Base-by-base conservation (phyloP, 164 flowering plant genomes). In the Piper longum region DNA sequence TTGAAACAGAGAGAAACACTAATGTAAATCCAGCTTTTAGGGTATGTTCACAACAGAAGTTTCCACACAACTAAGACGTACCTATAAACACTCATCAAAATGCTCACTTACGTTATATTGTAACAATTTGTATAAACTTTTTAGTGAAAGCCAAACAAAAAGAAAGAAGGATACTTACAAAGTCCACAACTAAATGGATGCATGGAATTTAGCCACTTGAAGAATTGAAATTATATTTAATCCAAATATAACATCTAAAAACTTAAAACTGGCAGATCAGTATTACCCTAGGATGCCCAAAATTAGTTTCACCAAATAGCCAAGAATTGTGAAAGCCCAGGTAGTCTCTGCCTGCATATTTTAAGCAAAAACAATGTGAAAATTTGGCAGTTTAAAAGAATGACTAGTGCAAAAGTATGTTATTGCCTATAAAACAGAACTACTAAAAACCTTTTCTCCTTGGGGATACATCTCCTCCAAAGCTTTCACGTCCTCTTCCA, bases 401-500 rank as follows among this genome's bases (percentile, higher is more conserved):
- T 40, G 2, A 55, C 17, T 51, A 6, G 17, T 12, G 57, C 18
- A 63, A 59, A 36, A 39, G 16, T 16, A 54, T 41, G 19, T 2
- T 54, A 26, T 9, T 44, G 44, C 9, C 14, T 56, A 62, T 62
- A 39, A 43, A 14, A 41, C 56, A 55, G 4, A 40, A 11, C 41
- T 16, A 43, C 43, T 39, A 12, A 48, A 64, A 66, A 93, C 99
- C 91, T 93, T 78, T 80, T 93, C 99, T 62, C 97, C 99, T 78
- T 90, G 97, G 62, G 99, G 99, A 66, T 88, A 90, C 95, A 90
- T 83, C 79, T 93, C 99, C 76, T 93, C 97, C 64, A 93, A 78
- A 69, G 92, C 95, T 63, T 84, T 85, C 39, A 90, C 92, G 71
- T 93, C 97, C 65, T 93, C 95, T 81, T 93, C 99, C 74, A 93